A percentile compares a stretch with the other conserved stretches of the same genome.
phyloP scores from a whole-genome alignment of 768 basidiomycete genomes.

The Auricularia sp. region DNA sequence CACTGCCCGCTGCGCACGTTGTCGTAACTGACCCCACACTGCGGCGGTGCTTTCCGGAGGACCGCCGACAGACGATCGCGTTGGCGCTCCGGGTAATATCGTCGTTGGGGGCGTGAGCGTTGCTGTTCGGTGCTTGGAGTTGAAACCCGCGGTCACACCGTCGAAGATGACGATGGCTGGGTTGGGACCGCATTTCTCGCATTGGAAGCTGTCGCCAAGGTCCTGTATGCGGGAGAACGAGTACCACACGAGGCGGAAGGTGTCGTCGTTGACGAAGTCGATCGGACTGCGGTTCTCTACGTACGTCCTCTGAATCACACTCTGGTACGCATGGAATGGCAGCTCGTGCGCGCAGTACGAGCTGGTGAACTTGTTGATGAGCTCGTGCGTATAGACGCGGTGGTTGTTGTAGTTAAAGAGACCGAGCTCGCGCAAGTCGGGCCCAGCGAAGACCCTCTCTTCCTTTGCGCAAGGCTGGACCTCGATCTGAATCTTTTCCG shows the following conservation, averaged over 20 bases:
- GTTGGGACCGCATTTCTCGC: conserved; percentile 10
- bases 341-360: conserved; percentile 10
- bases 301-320: conserved; percentile 6
- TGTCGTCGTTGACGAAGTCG: conserved; percentile 11
- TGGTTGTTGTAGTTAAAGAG: conserved; percentile 14
- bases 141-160: background rate
- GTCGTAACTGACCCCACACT: background rate
- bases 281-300: background rate
- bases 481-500: background rate
- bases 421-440: conserved; percentile 8
- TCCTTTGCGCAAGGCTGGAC: background rate
- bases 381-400: conserved; percentile 12
- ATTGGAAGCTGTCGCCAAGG: conserved; percentile 7
- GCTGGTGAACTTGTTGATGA: conserved; percentile 13
- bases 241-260: conserved; percentile 12
- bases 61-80: background rate
- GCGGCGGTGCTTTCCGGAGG: background rate
- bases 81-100: background rate
- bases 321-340: conserved; percentile 12
- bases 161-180: conserved; percentile 12
- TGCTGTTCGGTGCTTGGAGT: background rate
- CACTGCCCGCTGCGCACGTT: background rate
- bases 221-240: conserved; percentile 9
- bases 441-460: conserved; percentile 1
- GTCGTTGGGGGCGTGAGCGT: background rate